These are phyloP conservation scores for Boletus sp. DNA, from an alignment of 768 basidiomycete genomes.

Conservation along the genomic window DNA sequence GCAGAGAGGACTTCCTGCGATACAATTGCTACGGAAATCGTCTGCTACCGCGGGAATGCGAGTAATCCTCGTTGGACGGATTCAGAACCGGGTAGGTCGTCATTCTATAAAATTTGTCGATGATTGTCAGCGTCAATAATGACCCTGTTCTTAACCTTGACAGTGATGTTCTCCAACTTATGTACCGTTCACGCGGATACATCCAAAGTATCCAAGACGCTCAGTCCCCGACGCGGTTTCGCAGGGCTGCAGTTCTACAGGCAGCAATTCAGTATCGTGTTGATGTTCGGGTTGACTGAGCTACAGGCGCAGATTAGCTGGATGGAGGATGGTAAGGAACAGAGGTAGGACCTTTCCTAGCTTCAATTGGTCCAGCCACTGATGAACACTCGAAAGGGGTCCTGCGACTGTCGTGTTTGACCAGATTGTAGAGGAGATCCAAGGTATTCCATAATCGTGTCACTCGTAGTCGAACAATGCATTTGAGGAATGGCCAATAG, in stretches of 20 bases:
- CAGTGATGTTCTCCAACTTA: conserved; percentile 28
- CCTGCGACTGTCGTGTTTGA: conserved; percentile 32
- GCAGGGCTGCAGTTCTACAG: conserved; percentile 30
- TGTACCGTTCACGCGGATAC: conserved; percentile 26
- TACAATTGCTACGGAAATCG: conserved; percentile 28
- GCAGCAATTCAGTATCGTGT: conserved; percentile 37
- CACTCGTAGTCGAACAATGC: neutral
- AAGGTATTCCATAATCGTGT: neutral
- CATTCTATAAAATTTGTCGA: neutral
- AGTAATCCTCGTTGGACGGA: conserved; percentile 30
- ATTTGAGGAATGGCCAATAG: neutral
- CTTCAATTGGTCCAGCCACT: neutral
- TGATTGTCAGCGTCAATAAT: neutral
- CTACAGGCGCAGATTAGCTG: conserved; percentile 46
- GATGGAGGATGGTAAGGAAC: conserved; percentile 35
- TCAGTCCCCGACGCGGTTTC: conserved; percentile 30
- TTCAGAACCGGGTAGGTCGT: conserved; percentile 25
- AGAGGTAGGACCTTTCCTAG: conserved; percentile 10
- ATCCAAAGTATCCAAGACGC: conserved; percentile 27
- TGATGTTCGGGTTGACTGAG: conserved; percentile 45
- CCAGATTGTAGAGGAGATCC: conserved; percentile 30
- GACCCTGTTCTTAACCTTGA: neutral
- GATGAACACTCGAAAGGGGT: conserved; percentile 18
- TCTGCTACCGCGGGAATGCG: conserved; percentile 28
- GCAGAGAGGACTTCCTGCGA: conserved; percentile 28